Evolutionary conservation across 2,329 filamentous ascomycete genomes (phyloP), one percentile per base, ranked within the genome.

Genomic region (Aplosporella prunicola): DNA sequence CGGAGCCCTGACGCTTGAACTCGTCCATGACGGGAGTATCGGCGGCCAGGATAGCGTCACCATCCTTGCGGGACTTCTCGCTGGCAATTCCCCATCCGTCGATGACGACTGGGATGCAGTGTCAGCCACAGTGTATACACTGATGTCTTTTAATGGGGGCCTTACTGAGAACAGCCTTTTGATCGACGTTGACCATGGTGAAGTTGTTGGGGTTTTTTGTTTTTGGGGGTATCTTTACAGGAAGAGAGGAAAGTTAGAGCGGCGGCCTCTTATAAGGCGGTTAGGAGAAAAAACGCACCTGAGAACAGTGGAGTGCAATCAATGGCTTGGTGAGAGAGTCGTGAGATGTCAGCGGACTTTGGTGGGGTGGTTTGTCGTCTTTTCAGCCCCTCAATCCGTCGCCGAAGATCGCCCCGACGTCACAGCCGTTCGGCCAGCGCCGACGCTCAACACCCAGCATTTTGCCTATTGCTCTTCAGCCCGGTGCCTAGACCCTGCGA

Each of bases 81-180:
- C 78, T 78, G 53, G 88, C 76, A 54, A 96, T 77, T 58, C 91
- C 91, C 91, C 91, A 98, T 57, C 91, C 91, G 69, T 98, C 91
- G 72, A 98, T 98, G 67, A 96, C 91, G 75, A 98, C 38, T 40
- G 22, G n/a, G n/a, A 23, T 14, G 20, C 15, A 13, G 9, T 14
- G 26, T 35, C 82, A 56, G 32, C 26, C 25, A 13, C 13, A 20
- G 23, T 58, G 59, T 34, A 56, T 34, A 51, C 49, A 56, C 33
- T 76, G 56, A 57, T 74, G 58, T 52, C 71, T 61, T 43, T 73
- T 74, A 72, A 77, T 72, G 38, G 20, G 26, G 15, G 17, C 17
- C 38, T 40, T 40, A 40, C 38, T 82, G 52, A 84, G 68, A 46
- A 77, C 78, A 46, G 73, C 71, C 62, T 82, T 82, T 45, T 82